Conservation (phyloP, 2,329 filamentous ascomycete genomes). For the Fusarium illudens region DNA sequence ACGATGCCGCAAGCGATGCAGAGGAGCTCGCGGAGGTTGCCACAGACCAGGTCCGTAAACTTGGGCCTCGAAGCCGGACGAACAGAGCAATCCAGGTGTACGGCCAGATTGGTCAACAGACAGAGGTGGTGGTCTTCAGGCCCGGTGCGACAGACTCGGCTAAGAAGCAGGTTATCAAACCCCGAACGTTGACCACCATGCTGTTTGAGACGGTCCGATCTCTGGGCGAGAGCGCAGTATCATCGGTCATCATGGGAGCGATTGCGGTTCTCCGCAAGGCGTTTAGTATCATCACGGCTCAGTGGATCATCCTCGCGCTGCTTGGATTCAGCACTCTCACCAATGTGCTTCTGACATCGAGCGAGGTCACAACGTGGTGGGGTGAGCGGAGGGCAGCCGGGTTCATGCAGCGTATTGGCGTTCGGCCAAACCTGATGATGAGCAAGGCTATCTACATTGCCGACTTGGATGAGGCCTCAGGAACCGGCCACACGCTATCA, state of each 20-base stretch:
- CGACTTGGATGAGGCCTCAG: constrained; percentile 76
- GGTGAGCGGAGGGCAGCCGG: constrained; percentile 79
- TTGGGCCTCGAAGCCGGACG: constrained; percentile 77
- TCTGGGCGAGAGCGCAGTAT: constrained; percentile 76
- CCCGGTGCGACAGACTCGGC: constrained; percentile 57
- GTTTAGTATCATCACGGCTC: constrained; percentile 74
- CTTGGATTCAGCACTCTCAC: constrained; percentile 73
- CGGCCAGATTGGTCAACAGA: constrained; percentile 75
- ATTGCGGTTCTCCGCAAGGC: constrained; percentile 71
- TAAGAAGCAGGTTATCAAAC: constrained; percentile 68
- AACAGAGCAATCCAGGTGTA: constrained; percentile 83
- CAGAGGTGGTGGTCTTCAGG: constrained; percentile 68
- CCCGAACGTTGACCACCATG: constrained; percentile 72
- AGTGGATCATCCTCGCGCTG: constrained; percentile 76
- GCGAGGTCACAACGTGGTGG: constrained; percentile 83
- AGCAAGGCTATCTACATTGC: constrained; percentile 83
- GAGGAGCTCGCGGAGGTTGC: constrained; percentile 79
- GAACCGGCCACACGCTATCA: constrained; percentile 43
- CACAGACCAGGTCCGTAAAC: constrained; percentile 78
- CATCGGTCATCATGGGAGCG: constrained; percentile 79
- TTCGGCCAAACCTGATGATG: constrained; percentile 82
- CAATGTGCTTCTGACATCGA: constrained; percentile 79
- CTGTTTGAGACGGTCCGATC: constrained; percentile 77
- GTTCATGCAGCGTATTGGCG: constrained; percentile 84
- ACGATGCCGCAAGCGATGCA: constrained; percentile 76